These are phyloP conservation scores for Hypholoma sublateritium DNA, from an alignment of 768 basidiomycete species.

Conservation along the genomic window DNA sequence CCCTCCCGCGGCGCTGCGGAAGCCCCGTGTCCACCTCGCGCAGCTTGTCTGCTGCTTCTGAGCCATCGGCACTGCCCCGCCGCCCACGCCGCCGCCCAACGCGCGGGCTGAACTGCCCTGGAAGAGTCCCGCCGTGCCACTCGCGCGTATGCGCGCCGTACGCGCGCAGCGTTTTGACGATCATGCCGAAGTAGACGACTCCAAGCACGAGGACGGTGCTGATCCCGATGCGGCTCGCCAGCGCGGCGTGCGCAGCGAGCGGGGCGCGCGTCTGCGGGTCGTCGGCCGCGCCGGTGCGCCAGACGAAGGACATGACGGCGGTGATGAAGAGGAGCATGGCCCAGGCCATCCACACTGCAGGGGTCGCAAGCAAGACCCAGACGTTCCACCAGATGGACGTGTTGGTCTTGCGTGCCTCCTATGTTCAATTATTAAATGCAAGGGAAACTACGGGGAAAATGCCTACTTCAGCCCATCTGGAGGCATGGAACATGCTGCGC, in stretches of 20 bases:
- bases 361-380: constrained; percentile 44
- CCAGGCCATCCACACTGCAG: constrained; percentile 73
- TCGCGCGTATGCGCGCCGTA: constrained; percentile 42
- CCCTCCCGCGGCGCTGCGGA: constrained; percentile 29
- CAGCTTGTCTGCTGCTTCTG: not conserved
- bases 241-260: constrained; percentile 36
- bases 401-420: constrained; percentile 56
- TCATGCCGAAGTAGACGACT: constrained; percentile 58
- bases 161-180: constrained; percentile 58
- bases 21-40: constrained; percentile 17
- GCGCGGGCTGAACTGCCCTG: constrained; percentile 11
- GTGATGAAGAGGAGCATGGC: constrained; percentile 67
- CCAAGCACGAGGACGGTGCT: constrained; percentile 57
- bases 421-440: not conserved
- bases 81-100: not conserved
- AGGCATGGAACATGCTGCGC: constrained; percentile 70
- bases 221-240: constrained; percentile 56
- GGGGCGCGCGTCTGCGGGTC: constrained; percentile 36
- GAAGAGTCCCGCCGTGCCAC: not conserved
- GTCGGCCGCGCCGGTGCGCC: constrained; percentile 58
- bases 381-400: constrained; percentile 36
- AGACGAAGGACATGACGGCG: constrained; percentile 67
- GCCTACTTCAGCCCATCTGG: constrained; percentile 68
- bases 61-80: not conserved
- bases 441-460: not conserved